These are phyloP conservation scores for Macrolepiota albuminosa DNA, from an alignment of 768 basidiomycete species.

Conservation along the genomic window DNA sequence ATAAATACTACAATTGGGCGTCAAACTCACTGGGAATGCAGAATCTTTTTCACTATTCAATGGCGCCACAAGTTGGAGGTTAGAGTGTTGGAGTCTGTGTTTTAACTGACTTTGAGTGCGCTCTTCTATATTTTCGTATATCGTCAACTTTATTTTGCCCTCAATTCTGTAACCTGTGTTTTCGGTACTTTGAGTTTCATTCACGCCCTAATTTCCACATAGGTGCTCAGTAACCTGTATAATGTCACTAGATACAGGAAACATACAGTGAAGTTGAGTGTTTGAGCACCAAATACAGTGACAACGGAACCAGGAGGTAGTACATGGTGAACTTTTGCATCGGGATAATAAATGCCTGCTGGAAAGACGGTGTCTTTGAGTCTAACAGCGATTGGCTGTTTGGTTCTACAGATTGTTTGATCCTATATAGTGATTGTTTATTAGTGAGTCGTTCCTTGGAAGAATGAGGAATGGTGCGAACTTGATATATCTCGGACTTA, in stretches of 20 bases:
- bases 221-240: neutral
- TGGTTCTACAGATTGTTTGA: neutral
- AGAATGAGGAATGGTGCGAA: neutral
- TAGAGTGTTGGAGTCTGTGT: neutral
- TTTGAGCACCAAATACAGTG: neutral
- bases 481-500: neutral
- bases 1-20: neutral
- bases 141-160: neutral
- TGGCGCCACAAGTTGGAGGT: neutral
- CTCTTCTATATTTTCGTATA: neutral
- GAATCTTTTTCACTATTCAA: rapidly evolving
- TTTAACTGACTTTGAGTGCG: no score
- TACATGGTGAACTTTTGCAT: no score
- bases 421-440: neutral
- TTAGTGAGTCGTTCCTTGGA: neutral
- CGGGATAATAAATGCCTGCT: neutral
- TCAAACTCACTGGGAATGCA: neutral
- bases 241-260: neutral
- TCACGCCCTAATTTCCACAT: neutral
- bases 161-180: neutral
- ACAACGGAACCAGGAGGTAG: neutral
- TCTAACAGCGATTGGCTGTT: neutral
- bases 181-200: neutral
- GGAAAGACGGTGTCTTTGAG: neutral
- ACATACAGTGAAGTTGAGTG: neutral